Conservation (phyloP, 208 protist genomes). For the Vickermania ingenoplastis region DNA sequence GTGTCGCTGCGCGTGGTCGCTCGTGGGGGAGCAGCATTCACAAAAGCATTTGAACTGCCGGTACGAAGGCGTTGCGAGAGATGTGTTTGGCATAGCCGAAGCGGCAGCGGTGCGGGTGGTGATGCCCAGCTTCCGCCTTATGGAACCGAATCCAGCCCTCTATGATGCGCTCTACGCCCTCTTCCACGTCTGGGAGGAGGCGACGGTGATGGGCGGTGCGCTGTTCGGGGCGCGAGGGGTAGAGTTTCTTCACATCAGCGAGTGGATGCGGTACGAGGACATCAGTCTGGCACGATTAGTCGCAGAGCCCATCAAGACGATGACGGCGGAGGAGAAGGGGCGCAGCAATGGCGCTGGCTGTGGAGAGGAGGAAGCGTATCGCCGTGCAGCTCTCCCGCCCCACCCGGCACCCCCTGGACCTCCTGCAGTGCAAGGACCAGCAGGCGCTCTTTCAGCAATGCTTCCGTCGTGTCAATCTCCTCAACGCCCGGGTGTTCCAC, state of each 20-base stretch:
- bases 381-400: no score
- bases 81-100: conserved; percentile 32
- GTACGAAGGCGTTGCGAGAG: not conserved
- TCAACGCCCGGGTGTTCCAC: conserved; percentile 48
- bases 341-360: no score
- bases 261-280: conserved; percentile 8
- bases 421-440: conserved; percentile 41
- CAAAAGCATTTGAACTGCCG: no score
- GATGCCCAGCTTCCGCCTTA: conserved; percentile 63
- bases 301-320: no score
- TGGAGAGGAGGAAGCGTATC: no score
- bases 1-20: not conserved
- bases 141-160: conserved; percentile 45
- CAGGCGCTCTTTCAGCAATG: conserved; percentile 53
- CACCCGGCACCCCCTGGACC: conserved; percentile 40
- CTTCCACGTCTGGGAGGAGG: conserved; percentile 10
- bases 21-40: not conserved
- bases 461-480: conserved; percentile 53
- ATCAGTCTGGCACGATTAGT: no score
- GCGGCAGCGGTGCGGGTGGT: conserved; percentile 36
- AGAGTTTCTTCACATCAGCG: conserved; percentile 23
- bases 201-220: conserved; percentile 6
- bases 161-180: conserved; percentile 48
- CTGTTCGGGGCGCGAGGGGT: conserved; percentile 16
- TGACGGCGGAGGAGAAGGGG: no score